A percentile compares a stretch with the other conserved stretches of the same genome.
These are phyloP conservation scores for Suhomyces terraborum DNA, from an alignment of 1,139 yeast genomes.

Conservation along the genomic window DNA sequence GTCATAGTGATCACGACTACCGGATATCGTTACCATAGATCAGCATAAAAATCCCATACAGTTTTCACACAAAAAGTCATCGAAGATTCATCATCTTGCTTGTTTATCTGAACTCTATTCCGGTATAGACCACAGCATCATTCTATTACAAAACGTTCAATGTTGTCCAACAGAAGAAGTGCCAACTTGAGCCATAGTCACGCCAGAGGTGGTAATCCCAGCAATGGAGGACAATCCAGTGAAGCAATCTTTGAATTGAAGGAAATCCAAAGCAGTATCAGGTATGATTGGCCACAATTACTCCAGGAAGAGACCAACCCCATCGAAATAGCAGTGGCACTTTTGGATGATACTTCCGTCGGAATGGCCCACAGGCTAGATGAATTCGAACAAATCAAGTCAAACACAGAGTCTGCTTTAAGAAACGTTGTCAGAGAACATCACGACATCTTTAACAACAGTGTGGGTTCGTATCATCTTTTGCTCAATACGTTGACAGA, in stretches of 20 bases:
- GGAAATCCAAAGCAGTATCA: constrained; percentile 39
- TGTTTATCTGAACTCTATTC: too few species aligned
- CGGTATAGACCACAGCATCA: neutral
- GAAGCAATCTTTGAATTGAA: constrained; percentile 42
- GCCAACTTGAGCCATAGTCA: neutral
- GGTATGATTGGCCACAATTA: constrained; percentile 50
- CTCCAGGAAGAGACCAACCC: constrained; percentile 59
- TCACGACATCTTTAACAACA: constrained; percentile 81
- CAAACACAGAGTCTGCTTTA: constrained; percentile 58
- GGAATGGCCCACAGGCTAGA: constrained; percentile 75
- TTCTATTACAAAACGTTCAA: neutral
- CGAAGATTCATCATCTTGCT: too few species aligned
- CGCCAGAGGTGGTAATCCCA: neutral
- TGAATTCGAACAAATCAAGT: constrained; percentile 57
- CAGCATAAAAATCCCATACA: too few species aligned
- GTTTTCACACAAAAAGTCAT: too few species aligned
- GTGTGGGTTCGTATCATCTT: constrained; percentile 37
- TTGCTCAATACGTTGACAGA: constrained; percentile 56
- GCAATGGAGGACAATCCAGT: constrained; percentile 14
- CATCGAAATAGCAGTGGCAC: constrained; percentile 75
- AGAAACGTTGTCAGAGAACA: constrained; percentile 77
- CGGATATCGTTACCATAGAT: too few species aligned
- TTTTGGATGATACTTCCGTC: constrained; percentile 83
- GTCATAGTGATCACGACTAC: too few species aligned
- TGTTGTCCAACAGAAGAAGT: constrained; percentile 9